A percentile compares a stretch with the other conserved stretches of the same genome.
Conservation (phyloP, 768 basidiomycete species). For the Auriscalpium microsporum region DNA sequence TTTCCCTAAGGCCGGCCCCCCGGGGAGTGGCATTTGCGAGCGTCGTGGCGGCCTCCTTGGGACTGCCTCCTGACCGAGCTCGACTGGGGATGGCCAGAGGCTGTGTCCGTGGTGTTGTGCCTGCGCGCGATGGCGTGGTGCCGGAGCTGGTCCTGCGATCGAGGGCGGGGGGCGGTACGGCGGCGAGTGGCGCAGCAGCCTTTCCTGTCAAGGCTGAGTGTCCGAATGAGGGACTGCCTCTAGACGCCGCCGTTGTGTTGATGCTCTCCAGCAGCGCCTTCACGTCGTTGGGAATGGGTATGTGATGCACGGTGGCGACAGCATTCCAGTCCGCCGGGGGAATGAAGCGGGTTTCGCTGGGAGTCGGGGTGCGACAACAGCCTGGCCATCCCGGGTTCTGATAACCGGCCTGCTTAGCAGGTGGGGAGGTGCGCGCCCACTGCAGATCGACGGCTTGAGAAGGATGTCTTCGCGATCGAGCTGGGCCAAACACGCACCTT, state of each 20-base stretch:
- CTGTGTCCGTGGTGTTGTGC: conserved; percentile 14
- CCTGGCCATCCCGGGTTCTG: conserved; percentile 81
- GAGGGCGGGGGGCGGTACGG: conserved; percentile 17
- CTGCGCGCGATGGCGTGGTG: conserved; percentile 13
- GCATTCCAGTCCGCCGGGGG: conserved; percentile 73
- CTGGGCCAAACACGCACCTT: conserved; percentile 44
- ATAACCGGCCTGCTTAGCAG: conserved; percentile 45
- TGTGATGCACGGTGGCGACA: conserved; percentile 64
- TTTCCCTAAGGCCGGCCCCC: conserved; percentile 29
- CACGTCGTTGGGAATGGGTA: conserved; percentile 66
- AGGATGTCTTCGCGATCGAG: background rate
- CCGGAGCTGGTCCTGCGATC: conserved; percentile 16
- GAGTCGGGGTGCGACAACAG: conserved; percentile 71
- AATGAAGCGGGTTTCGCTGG: conserved; percentile 52
- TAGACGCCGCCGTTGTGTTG: conserved; percentile 23
- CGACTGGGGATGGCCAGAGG: conserved; percentile 32
- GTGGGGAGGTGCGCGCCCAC: conserved; percentile 64
- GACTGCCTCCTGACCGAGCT: conserved; percentile 46
- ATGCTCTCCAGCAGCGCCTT: conserved; percentile 54
- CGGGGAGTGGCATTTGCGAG: conserved; percentile 33
- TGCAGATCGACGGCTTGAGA: conserved; percentile 26
- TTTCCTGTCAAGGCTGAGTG: conserved; percentile 7
- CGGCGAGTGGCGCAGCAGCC: conserved; percentile 1
- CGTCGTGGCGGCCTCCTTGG: conserved; percentile 34
- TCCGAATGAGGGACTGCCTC: conserved; percentile 19